Base-by-base conservation (phyloP, 116 monocot species). In the Cymodocea nodosa region DNA sequence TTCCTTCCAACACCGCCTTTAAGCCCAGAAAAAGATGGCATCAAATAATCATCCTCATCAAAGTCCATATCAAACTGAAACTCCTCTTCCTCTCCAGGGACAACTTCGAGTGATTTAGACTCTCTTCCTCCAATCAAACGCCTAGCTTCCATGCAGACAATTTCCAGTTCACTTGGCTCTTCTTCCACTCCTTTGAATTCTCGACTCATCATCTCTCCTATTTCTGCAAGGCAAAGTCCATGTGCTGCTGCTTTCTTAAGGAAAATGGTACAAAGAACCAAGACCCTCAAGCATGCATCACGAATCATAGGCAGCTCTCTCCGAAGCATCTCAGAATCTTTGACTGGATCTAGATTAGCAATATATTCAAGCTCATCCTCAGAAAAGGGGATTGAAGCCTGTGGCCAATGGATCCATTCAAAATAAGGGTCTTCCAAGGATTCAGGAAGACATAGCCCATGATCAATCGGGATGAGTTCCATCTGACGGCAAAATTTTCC, bases 341-440 rank as follows among this genome's bases (percentile, higher is more conserved):
- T 78, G 7, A 60, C 62, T 0, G 89, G 93, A 68, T 94, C 89
- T 60, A 94, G 82, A 15, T 84, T 94, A 10, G 84, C 73, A 53
- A 94, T 86, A 65, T 94, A 94, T 20, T 84, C 72, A 5, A 94
- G 81, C 71, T 94, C 93, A 15, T 94, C 93, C 2, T 86, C 80
- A 15, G 89, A 94, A 70, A 94, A 94, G 6, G 93, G 93, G 50
- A 94, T 86, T 0, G 89, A 94, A 22, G 93, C 81, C 50, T 94
- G 93, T 30, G 93, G 84, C 93, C 93, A 94, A 63, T 94, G 84
- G 63, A 94, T 89, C 93, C 93, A 94, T 59, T 94, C 93, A 62
- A 94, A 89, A 68, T 94, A 94, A 30, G 93, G 93, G 68, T 94
- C 89, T 60, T 94, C 93, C 64, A 94, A 70, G 64, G 78, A 82